phyloP scores from a whole-genome alignment of 2,329 filamentous ascomycete genomes.

The Botryotinia calthae region DNA sequence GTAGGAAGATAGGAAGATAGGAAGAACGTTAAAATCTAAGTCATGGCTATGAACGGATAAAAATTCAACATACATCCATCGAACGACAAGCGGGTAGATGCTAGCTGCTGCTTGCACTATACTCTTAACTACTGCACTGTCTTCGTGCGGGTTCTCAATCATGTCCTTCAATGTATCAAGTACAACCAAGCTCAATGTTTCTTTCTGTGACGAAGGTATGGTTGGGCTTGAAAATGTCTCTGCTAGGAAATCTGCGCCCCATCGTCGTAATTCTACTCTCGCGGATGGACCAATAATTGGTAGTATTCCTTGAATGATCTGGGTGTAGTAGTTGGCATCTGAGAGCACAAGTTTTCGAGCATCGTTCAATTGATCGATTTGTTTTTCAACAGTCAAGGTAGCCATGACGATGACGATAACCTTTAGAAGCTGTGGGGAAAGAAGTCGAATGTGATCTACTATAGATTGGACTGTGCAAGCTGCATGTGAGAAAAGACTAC shows the following conservation, averaged over 20 bases:
- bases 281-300: slow-evolving; percentile 79
- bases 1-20: background rate
- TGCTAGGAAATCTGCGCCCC: slow-evolving; percentile 93
- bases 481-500: slow-evolving; percentile 28
- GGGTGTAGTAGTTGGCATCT: slow-evolving; percentile 84
- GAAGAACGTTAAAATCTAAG: slow-evolving; percentile 2
- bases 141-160: slow-evolving; percentile 69
- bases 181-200: slow-evolving; percentile 71
- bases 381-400: slow-evolving; percentile 63
- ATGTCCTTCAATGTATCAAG: slow-evolving; percentile 72
- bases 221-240: slow-evolving; percentile 95
- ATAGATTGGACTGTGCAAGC: slow-evolving; percentile 24
- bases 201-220: slow-evolving; percentile 74
- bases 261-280: slow-evolving; percentile 80
- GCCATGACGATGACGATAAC: slow-evolving; percentile 46
- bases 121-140: slow-evolving; percentile 77
- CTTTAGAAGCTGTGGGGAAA: slow-evolving; percentile 14
- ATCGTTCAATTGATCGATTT: slow-evolving; percentile 83
- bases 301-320: slow-evolving; percentile 89
- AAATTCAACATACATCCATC: slow-evolving; percentile 78
- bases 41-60: slow-evolving; percentile 21
- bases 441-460: slow-evolving; percentile 30
- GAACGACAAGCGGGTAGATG: slow-evolving; percentile 87
- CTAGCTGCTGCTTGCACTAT: slow-evolving; percentile 86
- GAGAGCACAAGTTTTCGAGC: slow-evolving; percentile 86